These are phyloP conservation scores for Trichoderma brevicompactum DNA, from an alignment of 2,329 filamentous ascomycete genomes.

Conservation along the genomic window DNA sequence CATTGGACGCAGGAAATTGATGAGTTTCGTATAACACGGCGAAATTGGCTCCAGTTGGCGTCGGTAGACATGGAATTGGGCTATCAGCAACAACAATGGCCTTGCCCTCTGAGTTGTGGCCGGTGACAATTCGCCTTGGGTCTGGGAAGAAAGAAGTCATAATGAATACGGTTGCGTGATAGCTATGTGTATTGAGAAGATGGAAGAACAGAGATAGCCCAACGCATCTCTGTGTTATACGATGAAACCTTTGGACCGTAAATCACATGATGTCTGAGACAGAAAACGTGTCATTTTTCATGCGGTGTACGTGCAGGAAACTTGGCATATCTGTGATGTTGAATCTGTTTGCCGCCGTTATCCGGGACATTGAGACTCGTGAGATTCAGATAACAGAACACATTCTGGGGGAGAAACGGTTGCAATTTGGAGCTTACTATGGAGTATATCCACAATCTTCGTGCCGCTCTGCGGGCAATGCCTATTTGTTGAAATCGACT, in stretches of 20 bases:
- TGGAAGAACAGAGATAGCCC: not conserved
- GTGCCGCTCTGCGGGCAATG: not conserved
- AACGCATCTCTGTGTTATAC: too few species aligned
- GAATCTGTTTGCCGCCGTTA: slow-evolving; percentile 4
- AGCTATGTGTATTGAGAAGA: not conserved
- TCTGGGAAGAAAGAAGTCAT: slow-evolving; percentile 25
- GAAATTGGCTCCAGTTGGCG: slow-evolving; percentile 29
- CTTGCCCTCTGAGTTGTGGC: slow-evolving; percentile 31
- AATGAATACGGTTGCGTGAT: not conserved
- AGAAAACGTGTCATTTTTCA: not conserved
- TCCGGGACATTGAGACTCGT: not conserved
- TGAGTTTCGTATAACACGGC: slow-evolving; percentile 35
- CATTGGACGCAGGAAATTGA: slow-evolving; percentile 33
- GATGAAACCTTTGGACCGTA: not conserved
- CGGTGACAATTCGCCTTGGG: slow-evolving; percentile 33
- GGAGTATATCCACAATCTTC: not conserved
- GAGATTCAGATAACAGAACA: not conserved
- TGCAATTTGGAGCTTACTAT: not conserved
- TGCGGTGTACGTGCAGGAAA: slow-evolving; percentile 15
- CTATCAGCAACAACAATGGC: slow-evolving; percentile 31
- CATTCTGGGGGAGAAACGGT: too few species aligned
- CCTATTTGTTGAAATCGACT: not conserved
- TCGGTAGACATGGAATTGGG: slow-evolving; percentile 19
- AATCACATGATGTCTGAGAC: slow-evolving; percentile 24
- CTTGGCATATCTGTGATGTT: not conserved